Percentiles rank a stretch among this genome's conserved stretches.
Conservation (phyloP, 2,329 filamentous ascomycete genomes). For the Bipolaris bicolor region DNA sequence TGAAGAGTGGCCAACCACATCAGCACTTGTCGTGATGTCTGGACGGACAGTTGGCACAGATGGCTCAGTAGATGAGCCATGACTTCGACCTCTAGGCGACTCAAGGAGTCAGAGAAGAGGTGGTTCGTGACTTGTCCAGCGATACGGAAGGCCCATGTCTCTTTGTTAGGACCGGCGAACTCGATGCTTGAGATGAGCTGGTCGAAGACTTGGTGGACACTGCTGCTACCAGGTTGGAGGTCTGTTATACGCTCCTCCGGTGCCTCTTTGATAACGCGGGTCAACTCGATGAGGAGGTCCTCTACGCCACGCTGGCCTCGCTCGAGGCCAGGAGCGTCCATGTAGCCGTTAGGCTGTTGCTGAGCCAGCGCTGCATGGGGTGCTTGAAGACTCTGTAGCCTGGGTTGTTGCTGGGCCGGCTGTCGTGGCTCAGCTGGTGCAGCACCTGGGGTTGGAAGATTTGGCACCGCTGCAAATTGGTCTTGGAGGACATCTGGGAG, state of each 20-base stretch:
- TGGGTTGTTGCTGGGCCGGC: conserved; percentile 59
- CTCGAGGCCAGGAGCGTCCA: conserved; percentile 51
- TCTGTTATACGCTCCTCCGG: conserved; percentile 65
- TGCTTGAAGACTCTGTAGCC: conserved; percentile 47
- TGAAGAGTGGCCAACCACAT: conserved; percentile 59
- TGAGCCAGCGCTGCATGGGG: conserved; percentile 48
- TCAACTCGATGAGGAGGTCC: conserved; percentile 62
- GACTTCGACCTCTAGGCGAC: conserved; percentile 66
- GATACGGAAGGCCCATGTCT: conserved; percentile 61
- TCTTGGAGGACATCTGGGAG: conserved; percentile 69
- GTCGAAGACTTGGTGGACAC: conserved; percentile 64
- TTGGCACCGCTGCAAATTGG: conserved; percentile 64
- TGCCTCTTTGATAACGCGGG: conserved; percentile 62
- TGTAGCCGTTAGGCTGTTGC: conserved; percentile 66
- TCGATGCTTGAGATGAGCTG: conserved; percentile 62
- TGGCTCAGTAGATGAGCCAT: conserved; percentile 66
- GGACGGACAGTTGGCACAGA: conserved; percentile 66
- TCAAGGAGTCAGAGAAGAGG: conserved; percentile 62
- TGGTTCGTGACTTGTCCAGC: conserved; percentile 63
- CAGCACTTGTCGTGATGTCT: conserved; percentile 61
- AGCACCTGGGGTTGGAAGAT: conserved; percentile 67
- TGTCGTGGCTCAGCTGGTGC: conserved; percentile 66
- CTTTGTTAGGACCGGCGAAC: conserved; percentile 59
- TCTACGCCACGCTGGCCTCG: conserved; percentile 58
- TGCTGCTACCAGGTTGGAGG: conserved; percentile 57